Percentiles rank a stretch among this genome's conserved stretches.
phyloP scores from a whole-genome alignment of 305 asterid genomes.

The Salvia sclarea region DNA sequence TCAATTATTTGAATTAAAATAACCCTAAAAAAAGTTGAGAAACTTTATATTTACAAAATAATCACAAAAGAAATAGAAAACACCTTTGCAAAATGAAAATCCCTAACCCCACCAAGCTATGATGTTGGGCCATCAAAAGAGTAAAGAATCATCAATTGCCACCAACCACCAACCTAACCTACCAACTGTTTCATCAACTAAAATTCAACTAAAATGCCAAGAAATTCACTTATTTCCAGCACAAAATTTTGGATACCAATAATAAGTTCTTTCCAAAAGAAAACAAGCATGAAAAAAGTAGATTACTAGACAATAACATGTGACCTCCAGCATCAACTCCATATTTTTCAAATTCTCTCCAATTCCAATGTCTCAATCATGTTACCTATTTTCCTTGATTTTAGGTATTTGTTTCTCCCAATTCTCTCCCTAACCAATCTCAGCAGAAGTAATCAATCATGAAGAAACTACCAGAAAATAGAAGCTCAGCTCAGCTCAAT shows the following conservation, averaged over 20 bases:
- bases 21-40: background rate
- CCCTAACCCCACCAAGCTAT: conserved; percentile 15
- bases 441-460: background rate
- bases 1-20: background rate
- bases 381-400: no score
- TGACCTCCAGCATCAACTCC: conserved; percentile 9
- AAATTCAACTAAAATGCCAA: background rate
- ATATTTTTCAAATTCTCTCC: background rate
- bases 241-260: background rate
- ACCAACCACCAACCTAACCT: conserved; percentile 18
- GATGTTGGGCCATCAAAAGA: background rate
- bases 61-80: no score
- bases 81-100: background rate
- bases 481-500: background rate
- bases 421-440: background rate
- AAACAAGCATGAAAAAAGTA: background rate
- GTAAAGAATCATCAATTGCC: background rate
- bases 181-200: background rate
- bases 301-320: background rate
- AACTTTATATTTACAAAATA: background rate
- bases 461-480: background rate
- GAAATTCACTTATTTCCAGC: background rate
- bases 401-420: background rate
- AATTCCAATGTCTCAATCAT: background rate
- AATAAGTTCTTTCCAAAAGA: background rate